Evolutionary conservation across 495 filamentous ascomycete genomes (phyloP), one percentile per base, ranked within the genome.

Genomic region (Apiosordaria backusii): DNA sequence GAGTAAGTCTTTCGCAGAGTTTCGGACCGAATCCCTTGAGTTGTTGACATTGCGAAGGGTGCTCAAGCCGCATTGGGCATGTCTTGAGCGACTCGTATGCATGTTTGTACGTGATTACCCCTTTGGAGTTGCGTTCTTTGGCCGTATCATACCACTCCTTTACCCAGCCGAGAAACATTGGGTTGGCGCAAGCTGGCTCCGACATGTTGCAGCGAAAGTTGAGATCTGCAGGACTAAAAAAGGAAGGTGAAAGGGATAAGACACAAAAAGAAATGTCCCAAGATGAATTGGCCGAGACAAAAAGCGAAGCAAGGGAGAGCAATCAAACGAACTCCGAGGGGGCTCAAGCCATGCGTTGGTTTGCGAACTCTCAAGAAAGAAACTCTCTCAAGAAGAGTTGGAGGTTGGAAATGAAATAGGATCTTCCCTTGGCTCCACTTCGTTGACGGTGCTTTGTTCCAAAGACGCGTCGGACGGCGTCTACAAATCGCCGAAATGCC

Each of bases 31-130:
- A 83, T 1, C 90, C 90, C 57, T 87, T 86, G 21, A 95, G 79
- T 68, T 90, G 84, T 68, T 87, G 85, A 2, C 90, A 85, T 74
- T 92, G 85, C 2, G 88, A 88, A 4, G 92, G 92, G 70, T 95
- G 92, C 2, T 85, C 79, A 66, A 94, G 92, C 4, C 80, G 77
- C 57, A 93, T 75, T 0, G 92, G 92, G 67, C 91, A 95, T 24
- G 85, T 84, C 79, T 90, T 92, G 77, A 96, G 86, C 13, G 91
- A 90, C 60, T 91, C 85, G 70, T 92, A 92, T 1, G 92, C 92
- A 64, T 89, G 89, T 71, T 89, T 92, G 77, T 93, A 94, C 75
- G 86, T 86, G 57, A 82, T 85, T 18, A 86, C 80, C 53, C 89
- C 88, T 71, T 91, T 93, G 35, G 85, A 83, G 71, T 90, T 91